Percentiles rank a stretch among this genome's conserved stretches.
phyloP scores from a whole-genome alignment of 2,329 filamentous ascomycete species.

The Stagonosporopsis cucurbitacearum region DNA sequence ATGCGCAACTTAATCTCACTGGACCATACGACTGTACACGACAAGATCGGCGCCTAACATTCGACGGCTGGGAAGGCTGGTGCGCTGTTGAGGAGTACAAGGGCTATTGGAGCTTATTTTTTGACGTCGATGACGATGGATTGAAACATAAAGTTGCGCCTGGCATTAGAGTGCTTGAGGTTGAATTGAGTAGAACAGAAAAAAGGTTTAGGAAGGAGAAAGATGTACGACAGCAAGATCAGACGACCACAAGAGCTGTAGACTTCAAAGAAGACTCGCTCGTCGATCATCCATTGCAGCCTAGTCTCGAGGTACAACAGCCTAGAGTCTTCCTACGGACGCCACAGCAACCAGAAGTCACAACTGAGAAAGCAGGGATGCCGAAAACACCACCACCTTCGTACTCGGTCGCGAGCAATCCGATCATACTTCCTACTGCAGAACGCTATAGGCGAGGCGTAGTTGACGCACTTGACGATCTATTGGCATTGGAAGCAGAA shows the following conservation, averaged over 20 bases:
- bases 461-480: not conserved
- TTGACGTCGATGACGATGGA: conserved; percentile 55
- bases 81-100: conserved; percentile 47
- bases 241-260: conserved; percentile 40
- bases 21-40: conserved; percentile 50
- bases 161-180: conserved; percentile 60
- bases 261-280: conserved; percentile 35
- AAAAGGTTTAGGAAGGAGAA: conserved; percentile 50
- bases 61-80: conserved; percentile 50
- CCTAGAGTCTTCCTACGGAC: conserved; percentile 23
- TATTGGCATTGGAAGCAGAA: not conserved
- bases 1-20: conserved; percentile 46
- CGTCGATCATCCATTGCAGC: conserved; percentile 31
- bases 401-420: conserved; percentile 17
- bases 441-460: not conserved
- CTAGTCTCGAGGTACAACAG: conserved; percentile 23
- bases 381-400: conserved; percentile 35
- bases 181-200: conserved; percentile 62
- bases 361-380: not conserved
- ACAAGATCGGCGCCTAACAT: conserved; percentile 46
- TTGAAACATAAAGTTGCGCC: conserved; percentile 52
- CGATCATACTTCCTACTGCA: not conserved
- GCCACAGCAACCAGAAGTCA: not conserved
- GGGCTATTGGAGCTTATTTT: conserved; percentile 51
- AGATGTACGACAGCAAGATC: conserved; percentile 34